Evolutionary conservation across 2,329 filamentous ascomycete genomes (phyloP), one percentile per base, ranked within the genome.

Genomic region (Podosphaera fusca): DNA sequence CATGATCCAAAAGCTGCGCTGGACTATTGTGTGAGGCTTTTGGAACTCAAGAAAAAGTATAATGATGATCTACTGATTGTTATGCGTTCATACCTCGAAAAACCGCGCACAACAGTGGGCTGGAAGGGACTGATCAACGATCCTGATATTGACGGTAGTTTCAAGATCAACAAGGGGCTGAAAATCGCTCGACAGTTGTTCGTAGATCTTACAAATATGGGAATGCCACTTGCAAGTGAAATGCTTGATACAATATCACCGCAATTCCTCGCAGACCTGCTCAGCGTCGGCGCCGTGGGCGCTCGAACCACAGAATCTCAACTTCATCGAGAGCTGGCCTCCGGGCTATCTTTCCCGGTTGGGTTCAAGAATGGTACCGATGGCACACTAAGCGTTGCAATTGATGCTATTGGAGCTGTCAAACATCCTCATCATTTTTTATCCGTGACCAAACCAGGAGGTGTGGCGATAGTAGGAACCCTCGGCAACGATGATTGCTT

Each of bases 341-440:
- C 86, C 34, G 92, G 92, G 64, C 78, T 96, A 56, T 94, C 87
- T 58, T 96, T 95, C 83, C 92, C 92, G 30, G 89, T 98, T 63
- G 92, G 92, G 59, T 98, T 95, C 84, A 98, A 98, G 81, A 98
- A 98, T 72, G 92, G 92, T 60, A 98, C 92, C 31, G 92, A 98
- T 66, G 92, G 92, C 47, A 87, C 84, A 64, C 74, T 98, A 58
- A 81, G 80, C 34, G 89, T 96, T 29, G 89, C 90, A 29, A 94
- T 96, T 65, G 92, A 98, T 69, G 92, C 92, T 38, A 95, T 96
- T 68, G 92, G 90, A 59, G 82, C 86, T 35, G 85, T 85, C 0
- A 81, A 83, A 58, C 77, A 84, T n/a, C 82, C 79, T 70, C 92
- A 98, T 71, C 90, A 95, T 75, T 98, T 98, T 76, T 85, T 98